Base-by-base conservation (phyloP, 768 basidiomycete genomes). In the Russula griseocarnosa region DNA sequence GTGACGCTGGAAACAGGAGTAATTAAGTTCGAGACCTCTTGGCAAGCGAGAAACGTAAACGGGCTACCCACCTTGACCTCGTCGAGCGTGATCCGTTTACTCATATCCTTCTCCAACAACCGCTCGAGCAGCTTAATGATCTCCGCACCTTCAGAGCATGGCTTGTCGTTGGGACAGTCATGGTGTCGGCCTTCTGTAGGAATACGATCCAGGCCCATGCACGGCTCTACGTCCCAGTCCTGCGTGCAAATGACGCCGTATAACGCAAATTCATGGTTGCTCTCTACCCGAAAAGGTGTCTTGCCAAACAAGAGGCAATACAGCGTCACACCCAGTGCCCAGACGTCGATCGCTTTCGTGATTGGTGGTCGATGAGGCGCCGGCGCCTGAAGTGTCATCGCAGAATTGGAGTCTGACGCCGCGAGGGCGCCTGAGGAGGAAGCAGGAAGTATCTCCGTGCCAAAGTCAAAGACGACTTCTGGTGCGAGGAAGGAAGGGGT, bases 401-500 rank as follows among this genome's bases (percentile, higher is more conserved):
- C 60, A 70, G 72, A 55, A 71, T 69, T 60, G 62, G 78, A 74
- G 73, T 47, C 74, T 70, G n/a, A 73, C 67, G 24, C 73, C 75
- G 28, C 73, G 76, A 30, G 71, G 73, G 13, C 75, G 72, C 51
- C 76, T 69, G 70, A 69, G 53, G 68, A 60, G 28, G 68, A 70
- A 13, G 63, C 59, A 13, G 65, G 62, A 42, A 54, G 65, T 57
- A 55, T 71, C 62, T 44, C 69, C 58, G 69, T 70, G 14, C 71
- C 71, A 38, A 75, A 76, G 40, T 92, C 90, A 70, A 82, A 86
- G 50, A 97, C 86, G 65, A 98, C 86, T 76, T 99, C 97, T 24
- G 97, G 97, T 3, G 97, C 96, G 47, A 97, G 86, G 79, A 98
- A 99, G 9, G 93, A 87, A 3, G 97, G 97, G 1, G 92, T 95